A percentile compares a stretch with the other conserved stretches of the same genome.
These are phyloP conservation scores for Spergularia marina DNA, from an alignment of 148 eudicot genomes.

Conservation along the genomic window DNA sequence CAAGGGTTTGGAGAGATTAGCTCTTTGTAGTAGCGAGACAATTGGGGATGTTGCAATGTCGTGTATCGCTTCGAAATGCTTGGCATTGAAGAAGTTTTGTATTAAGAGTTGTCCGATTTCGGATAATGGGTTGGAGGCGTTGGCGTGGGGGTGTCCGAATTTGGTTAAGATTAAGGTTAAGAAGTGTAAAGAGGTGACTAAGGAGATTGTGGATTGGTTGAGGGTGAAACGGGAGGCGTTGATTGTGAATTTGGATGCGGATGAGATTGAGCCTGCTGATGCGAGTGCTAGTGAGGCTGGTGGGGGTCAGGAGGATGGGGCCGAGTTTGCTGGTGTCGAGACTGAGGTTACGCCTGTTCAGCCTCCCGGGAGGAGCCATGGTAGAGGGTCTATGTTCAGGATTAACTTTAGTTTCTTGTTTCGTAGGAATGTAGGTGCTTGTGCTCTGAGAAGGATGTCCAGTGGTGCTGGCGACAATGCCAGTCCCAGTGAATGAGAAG, in stretches of 20 bases:
- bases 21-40: constrained; percentile 77
- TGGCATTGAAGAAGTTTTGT: constrained; percentile 72
- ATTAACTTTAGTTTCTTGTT: constrained; percentile 52
- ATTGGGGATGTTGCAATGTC: constrained; percentile 66
- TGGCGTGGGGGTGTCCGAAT: constrained; percentile 75
- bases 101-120: constrained; percentile 74
- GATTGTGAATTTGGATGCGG: constrained; percentile 56
- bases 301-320: constrained; percentile 51
- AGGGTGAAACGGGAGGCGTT: constrained; percentile 47
- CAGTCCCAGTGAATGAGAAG: constrained; percentile 28
- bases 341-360: constrained; percentile 20
- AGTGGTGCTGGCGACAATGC: constrained; percentile 39
- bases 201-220: constrained; percentile 53
- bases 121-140: constrained; percentile 57
- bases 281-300: constrained; percentile 66
- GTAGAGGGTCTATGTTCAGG: constrained; percentile 39
- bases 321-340: constrained; percentile 37
- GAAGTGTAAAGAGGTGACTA: constrained; percentile 69
- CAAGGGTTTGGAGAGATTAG: constrained; percentile 60
- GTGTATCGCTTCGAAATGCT: constrained; percentile 59
- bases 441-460: constrained; percentile 57
- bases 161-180: constrained; percentile 79
- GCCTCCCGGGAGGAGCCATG: constrained; percentile 36
- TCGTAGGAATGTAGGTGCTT: constrained; percentile 46
- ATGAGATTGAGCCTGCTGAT: constrained; percentile 57